Base-by-base conservation (phyloP, 106 monocot genomes). In the Cymbidium sinense region DNA sequence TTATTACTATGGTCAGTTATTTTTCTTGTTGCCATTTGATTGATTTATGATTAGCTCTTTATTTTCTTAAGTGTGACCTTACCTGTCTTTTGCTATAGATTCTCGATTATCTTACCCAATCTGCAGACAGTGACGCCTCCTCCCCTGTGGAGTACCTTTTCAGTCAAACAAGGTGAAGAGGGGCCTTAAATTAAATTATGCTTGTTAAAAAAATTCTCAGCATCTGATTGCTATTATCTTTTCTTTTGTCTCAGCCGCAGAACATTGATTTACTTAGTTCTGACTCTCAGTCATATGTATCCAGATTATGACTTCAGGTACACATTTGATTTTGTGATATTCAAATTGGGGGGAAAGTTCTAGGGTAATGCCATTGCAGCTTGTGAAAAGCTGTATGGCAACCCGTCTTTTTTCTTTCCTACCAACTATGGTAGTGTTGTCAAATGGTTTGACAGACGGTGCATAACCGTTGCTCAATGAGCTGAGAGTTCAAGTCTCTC, bases 401-500 rank as follows among this genome's bases (percentile, higher is more conserved):
- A 83, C 99, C 99, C 95, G 64, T 76, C 85, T 55, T 77, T 71
- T 82, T 76, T 82, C 86, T 85, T 88, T 85, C 79, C 78, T 75
- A 74, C 51, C 77, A 61, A 76, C 67, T 19, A 51, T 73, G 99
- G 99, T 85, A 89, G 87, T 99, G 99, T 86, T 94, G 99, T 99
- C 99, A 95, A 86, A 82, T 93, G 99, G 98, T 88, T 86, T 91
- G 95, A 99, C 99, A 93, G 89, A 85, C 87, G 92, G 99, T 85
- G 77, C 67, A 72, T 78, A 77, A 64, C 94, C 89, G 83, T 99
- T 82, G 91, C 96, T 96, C 86, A 76, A 34, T 70, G 90, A 94
- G 94, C 95, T 95, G 99, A 99, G 99, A 95, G 99, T 99, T 99
- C 99, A 86, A 99, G 75, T 95, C 99, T 99, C 95, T 95, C 99